These are phyloP conservation scores for Nakazawaea wyomingensis DNA, from an alignment of 805 yeast genomes.

Conservation along the genomic window DNA sequence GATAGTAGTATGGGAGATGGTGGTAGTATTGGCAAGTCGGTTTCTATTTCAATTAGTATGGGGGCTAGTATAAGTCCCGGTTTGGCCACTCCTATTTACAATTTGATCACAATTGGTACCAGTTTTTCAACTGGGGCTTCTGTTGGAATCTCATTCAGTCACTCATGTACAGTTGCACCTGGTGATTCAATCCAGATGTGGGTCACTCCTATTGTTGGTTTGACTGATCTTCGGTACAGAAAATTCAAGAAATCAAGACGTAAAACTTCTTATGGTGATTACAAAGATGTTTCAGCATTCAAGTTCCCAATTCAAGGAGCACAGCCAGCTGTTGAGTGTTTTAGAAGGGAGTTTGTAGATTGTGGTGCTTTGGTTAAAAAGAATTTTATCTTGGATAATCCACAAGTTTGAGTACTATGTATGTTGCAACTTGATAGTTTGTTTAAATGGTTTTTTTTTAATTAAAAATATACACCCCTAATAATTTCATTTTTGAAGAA, in stretches of 20 bases:
- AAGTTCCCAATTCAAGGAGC: slow-evolving; percentile 8
- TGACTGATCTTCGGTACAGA: slow-evolving; percentile 7
- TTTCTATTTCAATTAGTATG: slow-evolving; percentile 6
- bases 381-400: neutral
- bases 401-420: neutral
- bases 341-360: slow-evolving; percentile 2
- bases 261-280: neutral
- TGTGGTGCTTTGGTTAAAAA: slow-evolving; percentile 1
- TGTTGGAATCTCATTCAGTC: slow-evolving; percentile 7
- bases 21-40: slow-evolving; percentile 7
- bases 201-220: slow-evolving; percentile 11
- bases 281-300: neutral
- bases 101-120: neutral
- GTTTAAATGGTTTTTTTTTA: too few relatives aligned
- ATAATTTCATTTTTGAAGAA: too few relatives aligned
- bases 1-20: slow-evolving; percentile 11
- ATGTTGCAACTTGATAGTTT: too few relatives aligned
- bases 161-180: slow-evolving; percentile 10
- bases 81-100: neutral
- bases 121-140: neutral
- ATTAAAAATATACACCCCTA: too few relatives aligned
- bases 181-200: slow-evolving; percentile 12
- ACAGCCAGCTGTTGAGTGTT: slow-evolving; percentile 12
- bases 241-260: slow-evolving; percentile 1
- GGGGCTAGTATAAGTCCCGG: neutral